These are phyloP conservation scores for Taphrina flavorubra DNA, from an alignment of 1,139 yeast species.

Conservation along the genomic window DNA sequence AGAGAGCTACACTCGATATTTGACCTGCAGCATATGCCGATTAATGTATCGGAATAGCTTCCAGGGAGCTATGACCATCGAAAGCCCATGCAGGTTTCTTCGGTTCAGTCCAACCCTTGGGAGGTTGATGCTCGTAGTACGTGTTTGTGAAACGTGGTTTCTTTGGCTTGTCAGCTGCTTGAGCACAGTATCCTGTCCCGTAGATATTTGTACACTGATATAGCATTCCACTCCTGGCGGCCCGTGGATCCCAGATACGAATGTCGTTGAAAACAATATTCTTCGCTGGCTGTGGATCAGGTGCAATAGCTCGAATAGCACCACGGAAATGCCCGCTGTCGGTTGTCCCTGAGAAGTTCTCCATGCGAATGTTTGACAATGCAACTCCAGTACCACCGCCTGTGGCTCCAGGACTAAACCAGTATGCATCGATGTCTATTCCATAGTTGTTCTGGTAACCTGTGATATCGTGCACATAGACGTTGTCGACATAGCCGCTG, in stretches of 20 bases:
- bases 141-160: not conserved
- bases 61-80: slow-evolving; percentile 4
- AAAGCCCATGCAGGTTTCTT: slow-evolving; percentile 17
- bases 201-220: slow-evolving; percentile 7
- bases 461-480: not conserved
- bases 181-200: slow-evolving; percentile 5
- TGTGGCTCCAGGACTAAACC: not conserved
- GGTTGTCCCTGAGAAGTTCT: slow-evolving; percentile 11
- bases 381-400: slow-evolving; percentile 15
- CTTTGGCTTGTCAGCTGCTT: not conserved
- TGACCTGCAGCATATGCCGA: not conserved
- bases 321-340: slow-evolving; percentile 1
- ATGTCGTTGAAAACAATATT: slow-evolving; percentile 1
- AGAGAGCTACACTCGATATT: not conserved
- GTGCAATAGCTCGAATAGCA: not conserved
- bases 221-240: not conserved
- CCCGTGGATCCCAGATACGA: slow-evolving; percentile 14
- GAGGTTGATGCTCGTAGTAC: slow-evolving; percentile 2
- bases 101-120: not conserved
- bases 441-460: slow-evolving; percentile 9
- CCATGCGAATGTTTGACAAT: slow-evolving; percentile 5
- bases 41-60: slow-evolving; percentile 13
- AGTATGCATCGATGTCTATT: slow-evolving; percentile 7
- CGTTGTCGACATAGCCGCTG: slow-evolving; percentile 4
- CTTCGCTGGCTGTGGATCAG: slow-evolving; percentile 6